Percentiles rank a stretch among this genome's conserved stretches.
These are phyloP conservation scores for Gentiana dahurica DNA, from an alignment of 257 asterid genomes.

Conservation along the genomic window DNA sequence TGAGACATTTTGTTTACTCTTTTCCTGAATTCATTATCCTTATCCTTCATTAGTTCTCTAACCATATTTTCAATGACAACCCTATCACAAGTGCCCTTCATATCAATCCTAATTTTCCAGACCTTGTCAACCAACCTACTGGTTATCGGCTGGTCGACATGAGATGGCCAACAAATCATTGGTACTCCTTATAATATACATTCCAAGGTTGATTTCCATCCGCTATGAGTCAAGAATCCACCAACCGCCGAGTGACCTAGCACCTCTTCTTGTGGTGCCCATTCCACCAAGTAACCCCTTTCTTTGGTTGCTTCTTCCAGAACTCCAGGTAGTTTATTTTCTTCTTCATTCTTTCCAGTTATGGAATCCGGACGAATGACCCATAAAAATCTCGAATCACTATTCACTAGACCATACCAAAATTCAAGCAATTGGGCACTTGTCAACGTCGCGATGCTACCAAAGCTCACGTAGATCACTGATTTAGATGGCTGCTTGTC, in stretches of 20 bases:
- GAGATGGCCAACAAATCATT: too few relatives aligned
- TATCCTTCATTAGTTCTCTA: neutral
- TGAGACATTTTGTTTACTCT: constrained; percentile 13
- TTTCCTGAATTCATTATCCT: neutral
- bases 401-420: constrained; percentile 14
- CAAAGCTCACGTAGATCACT: constrained; percentile 23
- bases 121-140: constrained; percentile 3
- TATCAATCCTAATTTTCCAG: constrained; percentile 5
- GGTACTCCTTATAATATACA: neutral
- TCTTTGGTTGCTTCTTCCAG: neutral
- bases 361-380: constrained; percentile 11
- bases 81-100: neutral
- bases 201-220: constrained; percentile 8
- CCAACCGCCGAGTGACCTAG: neutral
- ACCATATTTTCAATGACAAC: neutral
- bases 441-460: constrained; percentile 15
- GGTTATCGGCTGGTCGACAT: neutral
- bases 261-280: constrained; percentile 5
- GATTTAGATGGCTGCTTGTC: constrained; percentile 11
- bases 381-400: constrained; percentile 26
- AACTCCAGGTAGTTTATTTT: neutral
- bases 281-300: constrained; percentile 1
- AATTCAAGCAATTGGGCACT: constrained; percentile 13
- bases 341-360: constrained; percentile 3
- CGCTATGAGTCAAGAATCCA: constrained; percentile 4